Evolutionary conservation across 2,329 filamentous ascomycete genomes (phyloP).

Genomic region (Tolypocladium paradoxum): DNA sequence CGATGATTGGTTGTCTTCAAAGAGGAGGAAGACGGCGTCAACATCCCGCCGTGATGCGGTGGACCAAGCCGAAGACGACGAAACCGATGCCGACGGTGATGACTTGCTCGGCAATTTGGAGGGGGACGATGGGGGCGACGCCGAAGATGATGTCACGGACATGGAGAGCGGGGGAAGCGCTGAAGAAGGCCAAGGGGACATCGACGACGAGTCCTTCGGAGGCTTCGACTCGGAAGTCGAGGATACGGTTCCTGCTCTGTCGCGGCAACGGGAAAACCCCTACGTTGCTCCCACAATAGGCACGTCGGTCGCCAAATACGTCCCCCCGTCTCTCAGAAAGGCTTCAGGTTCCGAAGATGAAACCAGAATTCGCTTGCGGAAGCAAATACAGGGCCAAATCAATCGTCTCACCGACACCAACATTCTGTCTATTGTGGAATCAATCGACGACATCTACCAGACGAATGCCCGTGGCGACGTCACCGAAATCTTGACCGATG

Average conservation of each 20-base stretch:
- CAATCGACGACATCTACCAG: constrained; percentile 75
- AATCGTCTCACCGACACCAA: constrained; percentile 92
- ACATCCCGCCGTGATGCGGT: constrained; percentile 1
- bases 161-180: neutral
- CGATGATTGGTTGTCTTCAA: constrained; percentile 50
- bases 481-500: constrained; percentile 66
- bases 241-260: constrained; percentile 22
- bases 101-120: constrained; percentile 6
- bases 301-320: constrained; percentile 56
- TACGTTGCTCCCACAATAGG: constrained; percentile 62
- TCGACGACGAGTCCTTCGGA: constrained; percentile 24
- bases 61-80: neutral
- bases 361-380: constrained; percentile 55
- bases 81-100: neutral
- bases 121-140: constrained; percentile 14
- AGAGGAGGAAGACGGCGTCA: constrained; percentile 26
- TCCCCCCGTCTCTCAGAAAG: constrained; percentile 74
- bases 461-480: constrained; percentile 81
- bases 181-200: neutral
- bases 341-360: constrained; percentile 54
- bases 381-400: constrained; percentile 77
- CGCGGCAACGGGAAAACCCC: constrained; percentile 65
- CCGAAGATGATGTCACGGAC: neutral
- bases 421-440: constrained; percentile 69
- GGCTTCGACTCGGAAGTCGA: constrained; percentile 26